Evolutionary conservation across 192 early-diverging fungal species (phyloP).

Genomic region (Backusella liffmaniae): DNA sequence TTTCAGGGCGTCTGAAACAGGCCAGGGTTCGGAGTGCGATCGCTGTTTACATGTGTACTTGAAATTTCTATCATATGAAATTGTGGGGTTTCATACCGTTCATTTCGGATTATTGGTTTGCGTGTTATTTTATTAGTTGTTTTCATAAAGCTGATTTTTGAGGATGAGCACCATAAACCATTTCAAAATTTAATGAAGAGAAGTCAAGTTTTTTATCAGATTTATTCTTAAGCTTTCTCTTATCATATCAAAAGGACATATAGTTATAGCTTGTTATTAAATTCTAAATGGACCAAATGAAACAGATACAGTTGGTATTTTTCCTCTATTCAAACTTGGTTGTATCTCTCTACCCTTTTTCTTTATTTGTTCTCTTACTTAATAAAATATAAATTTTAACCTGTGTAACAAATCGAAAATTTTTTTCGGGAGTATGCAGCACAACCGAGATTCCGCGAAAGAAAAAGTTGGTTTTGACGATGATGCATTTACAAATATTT

Average conservation of each 20-base stretch:
- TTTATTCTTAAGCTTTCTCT: not conserved
- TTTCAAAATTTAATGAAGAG: not conserved
- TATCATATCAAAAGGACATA: not conserved
- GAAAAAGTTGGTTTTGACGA: not conserved
- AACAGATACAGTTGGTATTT: not conserved
- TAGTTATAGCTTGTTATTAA: not conserved
- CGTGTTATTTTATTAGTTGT: not conserved
- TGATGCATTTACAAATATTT: conserved; percentile 6
- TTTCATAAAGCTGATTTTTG: not conserved
- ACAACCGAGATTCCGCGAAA: conserved; percentile 2
- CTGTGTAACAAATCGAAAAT: not conserved
- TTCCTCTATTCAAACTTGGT: not conserved
- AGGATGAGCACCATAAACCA: not conserved
- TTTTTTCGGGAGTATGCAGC: not conserved
- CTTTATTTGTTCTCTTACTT: too few species aligned
- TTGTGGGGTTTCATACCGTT: not conserved
- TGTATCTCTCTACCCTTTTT: too few species aligned
- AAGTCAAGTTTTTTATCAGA: not conserved
- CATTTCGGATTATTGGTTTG: not conserved
- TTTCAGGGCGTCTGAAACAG: not conserved
- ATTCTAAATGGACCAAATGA: not conserved
- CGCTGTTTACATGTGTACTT: not conserved
- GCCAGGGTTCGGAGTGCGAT: not conserved
- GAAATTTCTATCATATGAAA: not conserved
- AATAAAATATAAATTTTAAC: too few species aligned